Percentiles rank a stretch among this genome's conserved stretches.
Conservation (phyloP, 345 rosid genomes). For the Lepidium aucheri region DNA sequence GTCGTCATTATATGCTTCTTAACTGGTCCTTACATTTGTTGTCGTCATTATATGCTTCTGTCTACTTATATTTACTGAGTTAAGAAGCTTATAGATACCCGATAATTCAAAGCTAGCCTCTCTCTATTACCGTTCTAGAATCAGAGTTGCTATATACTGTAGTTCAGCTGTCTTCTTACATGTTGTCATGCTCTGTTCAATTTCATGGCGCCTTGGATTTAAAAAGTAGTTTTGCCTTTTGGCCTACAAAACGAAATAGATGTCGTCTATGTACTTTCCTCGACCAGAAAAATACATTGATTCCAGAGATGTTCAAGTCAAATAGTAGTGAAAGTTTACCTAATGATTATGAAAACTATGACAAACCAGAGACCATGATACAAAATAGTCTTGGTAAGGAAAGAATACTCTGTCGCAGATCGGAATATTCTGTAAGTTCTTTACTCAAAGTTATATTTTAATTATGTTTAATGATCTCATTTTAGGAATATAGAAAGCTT, state of each 20-base stretch:
- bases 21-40: no score
- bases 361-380: conserved; percentile 31
- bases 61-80: not conserved
- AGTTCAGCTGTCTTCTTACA: not conserved
- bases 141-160: not conserved
- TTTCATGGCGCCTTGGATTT: conserved; percentile 7
- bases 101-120: not conserved
- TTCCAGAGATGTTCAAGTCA: conserved; percentile 23
- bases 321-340: conserved; percentile 27
- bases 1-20: no score
- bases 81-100: not conserved
- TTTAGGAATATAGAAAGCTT: no score
- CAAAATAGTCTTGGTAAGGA: conserved; percentile 48
- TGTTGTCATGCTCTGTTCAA: not conserved
- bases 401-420: conserved; percentile 50
- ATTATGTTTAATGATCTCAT: no score
- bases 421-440: no score
- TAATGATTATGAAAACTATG: conserved; percentile 25
- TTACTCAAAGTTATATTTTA: no score
- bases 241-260: conserved; percentile 76
- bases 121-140: not conserved
- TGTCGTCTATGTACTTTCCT: conserved; percentile 52
- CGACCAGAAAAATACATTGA: conserved; percentile 39
- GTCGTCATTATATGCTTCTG: not conserved
- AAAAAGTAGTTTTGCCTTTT: conserved; percentile 67